These are phyloP conservation scores for Trichoderma sp. DNA, from an alignment of 2,329 filamentous ascomycete genomes.

Conservation along the genomic window DNA sequence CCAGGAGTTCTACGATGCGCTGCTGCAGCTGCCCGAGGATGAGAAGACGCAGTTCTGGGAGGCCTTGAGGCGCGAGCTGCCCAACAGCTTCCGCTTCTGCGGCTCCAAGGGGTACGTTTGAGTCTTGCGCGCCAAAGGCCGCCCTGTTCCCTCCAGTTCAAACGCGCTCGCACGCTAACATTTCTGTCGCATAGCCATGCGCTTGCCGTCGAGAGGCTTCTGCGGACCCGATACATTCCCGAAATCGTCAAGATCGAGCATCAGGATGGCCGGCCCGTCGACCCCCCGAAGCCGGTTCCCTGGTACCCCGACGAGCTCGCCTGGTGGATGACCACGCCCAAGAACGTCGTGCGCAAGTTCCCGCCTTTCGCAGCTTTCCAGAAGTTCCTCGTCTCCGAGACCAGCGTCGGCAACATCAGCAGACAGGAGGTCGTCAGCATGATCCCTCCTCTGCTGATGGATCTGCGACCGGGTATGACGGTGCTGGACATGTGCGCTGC, in stretches of 20 bases:
- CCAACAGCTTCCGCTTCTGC: conserved; percentile 97
- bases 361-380: conserved; percentile 94
- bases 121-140: background rate
- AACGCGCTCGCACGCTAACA: conserved; percentile 19
- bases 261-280: conserved; percentile 78
- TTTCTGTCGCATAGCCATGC: conserved; percentile 66
- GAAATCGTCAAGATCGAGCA: conserved; percentile 83
- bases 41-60: conserved; percentile 85
- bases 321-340: conserved; percentile 97
- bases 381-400: conserved; percentile 96
- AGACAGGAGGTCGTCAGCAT: conserved; percentile 98
- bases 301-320: conserved; percentile 97
- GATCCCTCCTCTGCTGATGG: conserved; percentile 94
- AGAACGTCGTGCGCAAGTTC: conserved; percentile 92
- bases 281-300: conserved; percentile 76
- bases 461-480: conserved; percentile 86
- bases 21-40: conserved; percentile 73
- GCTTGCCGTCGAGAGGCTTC: conserved; percentile 84
- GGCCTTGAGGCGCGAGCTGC: conserved; percentile 78
- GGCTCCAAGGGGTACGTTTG: conserved; percentile 78
- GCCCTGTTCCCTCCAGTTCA: background rate
- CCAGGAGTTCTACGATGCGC: conserved; percentile 81
- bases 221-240: conserved; percentile 87
- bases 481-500: conserved; percentile 96
- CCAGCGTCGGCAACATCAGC: conserved; percentile 94